A percentile compares a stretch with the other conserved stretches of the same genome.
These are phyloP conservation scores for Spergularia marina DNA, from an alignment of 148 eudicot genomes.

Conservation along the genomic window DNA sequence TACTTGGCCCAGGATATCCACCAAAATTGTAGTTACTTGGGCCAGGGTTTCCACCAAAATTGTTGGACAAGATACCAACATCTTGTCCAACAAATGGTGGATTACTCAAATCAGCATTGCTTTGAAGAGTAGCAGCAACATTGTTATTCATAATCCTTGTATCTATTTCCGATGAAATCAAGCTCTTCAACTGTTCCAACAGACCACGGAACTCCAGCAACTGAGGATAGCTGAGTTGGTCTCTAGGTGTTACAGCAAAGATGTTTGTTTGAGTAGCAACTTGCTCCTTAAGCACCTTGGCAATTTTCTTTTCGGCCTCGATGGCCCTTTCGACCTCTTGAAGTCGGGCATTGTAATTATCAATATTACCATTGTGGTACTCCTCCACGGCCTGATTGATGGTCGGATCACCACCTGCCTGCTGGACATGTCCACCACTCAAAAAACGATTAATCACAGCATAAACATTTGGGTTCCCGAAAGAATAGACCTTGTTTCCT, in stretches of 20 bases:
- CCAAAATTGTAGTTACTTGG: no score
- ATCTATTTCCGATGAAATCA: not conserved
- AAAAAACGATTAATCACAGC: not conserved
- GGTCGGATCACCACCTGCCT: not conserved
- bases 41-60: no score
- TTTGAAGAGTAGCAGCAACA: no score
- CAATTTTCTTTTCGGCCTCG: not conserved
- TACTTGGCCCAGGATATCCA: no score
- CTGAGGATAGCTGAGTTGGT: not conserved
- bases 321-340: not conserved
- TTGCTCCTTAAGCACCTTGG: not conserved
- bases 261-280: not conserved
- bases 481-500: conserved; percentile 6
- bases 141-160: no score
- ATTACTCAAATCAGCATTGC: no score
- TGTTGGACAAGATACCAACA: no score
- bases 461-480: conserved; percentile 7
- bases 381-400: no score
- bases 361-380: not conserved
- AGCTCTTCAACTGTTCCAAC: not conserved
- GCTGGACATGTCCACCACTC: no score
- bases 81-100: no score
- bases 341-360: not conserved
- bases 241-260: not conserved
- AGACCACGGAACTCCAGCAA: not conserved